Percentiles rank a stretch among this genome's conserved stretches.
phyloP scores from a whole-genome alignment of 2,329 filamentous ascomycete species.

The Colletotrichum karsti region DNA sequence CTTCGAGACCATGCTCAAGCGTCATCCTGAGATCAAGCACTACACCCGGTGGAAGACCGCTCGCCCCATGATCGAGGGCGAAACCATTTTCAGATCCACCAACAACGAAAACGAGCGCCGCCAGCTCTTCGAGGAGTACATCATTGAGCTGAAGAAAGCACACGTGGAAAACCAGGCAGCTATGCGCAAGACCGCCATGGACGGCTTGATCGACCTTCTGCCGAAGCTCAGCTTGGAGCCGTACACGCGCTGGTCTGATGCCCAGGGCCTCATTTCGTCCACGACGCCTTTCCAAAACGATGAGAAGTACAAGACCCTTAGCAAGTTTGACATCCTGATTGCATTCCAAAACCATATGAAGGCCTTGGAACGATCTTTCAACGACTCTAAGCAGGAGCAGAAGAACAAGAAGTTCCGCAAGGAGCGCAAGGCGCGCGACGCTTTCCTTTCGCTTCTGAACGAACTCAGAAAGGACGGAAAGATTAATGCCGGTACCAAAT shows the following conservation, averaged over 20 bases:
- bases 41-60: conserved; percentile 98
- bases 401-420: conserved; percentile 82
- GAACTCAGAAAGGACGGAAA: conserved; percentile 80
- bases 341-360: conserved; percentile 97
- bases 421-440: conserved; percentile 88
- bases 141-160: conserved; percentile 81
- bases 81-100: conserved; percentile 94
- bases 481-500: conserved; percentile 91
- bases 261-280: conserved; percentile 81
- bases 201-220: conserved; percentile 81
- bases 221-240: conserved; percentile 85
- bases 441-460: conserved; percentile 76
- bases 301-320: conserved; percentile 85
- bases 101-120: conserved; percentile 87
- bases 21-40: conserved; percentile 95
- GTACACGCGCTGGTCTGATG: conserved; percentile 94
- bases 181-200: conserved; percentile 82
- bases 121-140: conserved; percentile 93
- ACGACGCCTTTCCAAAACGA: conserved; percentile 82
- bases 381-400: conserved; percentile 87
- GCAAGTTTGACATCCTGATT: conserved; percentile 88
- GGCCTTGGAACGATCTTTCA: conserved; percentile 87
- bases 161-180: conserved; percentile 79
- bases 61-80: conserved; percentile 90
- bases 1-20: conserved; percentile 95